These are phyloP conservation scores for Pichia pseudocactophila DNA, from an alignment of 805 yeast species.

Conservation along the genomic window DNA sequence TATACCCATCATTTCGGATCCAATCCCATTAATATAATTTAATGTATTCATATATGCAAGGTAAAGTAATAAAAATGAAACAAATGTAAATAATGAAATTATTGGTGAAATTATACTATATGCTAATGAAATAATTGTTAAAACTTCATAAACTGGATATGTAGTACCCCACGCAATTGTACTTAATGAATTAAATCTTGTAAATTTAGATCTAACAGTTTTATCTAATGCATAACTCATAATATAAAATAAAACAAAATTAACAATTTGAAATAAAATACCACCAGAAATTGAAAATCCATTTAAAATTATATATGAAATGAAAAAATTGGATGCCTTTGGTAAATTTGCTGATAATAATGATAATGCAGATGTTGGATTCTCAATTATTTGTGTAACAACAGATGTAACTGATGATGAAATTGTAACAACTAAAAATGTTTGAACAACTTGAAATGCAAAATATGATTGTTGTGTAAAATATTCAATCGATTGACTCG, in stretches of 20 bases:
- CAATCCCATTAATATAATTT: constrained; percentile 57
- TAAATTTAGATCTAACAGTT: constrained; percentile 61
- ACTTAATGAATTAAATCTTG: constrained; percentile 46
- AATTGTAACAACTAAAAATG: constrained; percentile 60
- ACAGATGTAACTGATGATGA: constrained; percentile 66
- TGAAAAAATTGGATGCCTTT: constrained; percentile 62
- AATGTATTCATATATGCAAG: constrained; percentile 73
- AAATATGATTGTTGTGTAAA: constrained; percentile 62
- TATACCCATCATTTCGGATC: constrained; percentile 68
- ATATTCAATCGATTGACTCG: constrained; percentile 49
- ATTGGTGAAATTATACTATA: constrained; percentile 75
- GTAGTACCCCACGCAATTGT: constrained; percentile 62
- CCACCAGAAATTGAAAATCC: constrained; percentile 61
- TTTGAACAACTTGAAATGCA: constrained; percentile 63
- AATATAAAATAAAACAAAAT: constrained; percentile 49
- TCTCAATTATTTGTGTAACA: constrained; percentile 49
- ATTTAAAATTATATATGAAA: constrained; percentile 59
- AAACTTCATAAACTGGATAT: constrained; percentile 67
- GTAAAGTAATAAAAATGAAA: constrained; percentile 64
- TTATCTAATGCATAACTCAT: constrained; percentile 48
- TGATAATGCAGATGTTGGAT: constrained; percentile 50
- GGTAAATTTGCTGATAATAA: constrained; percentile 63
- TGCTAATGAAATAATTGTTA: constrained; percentile 59
- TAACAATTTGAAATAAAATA: constrained; percentile 51
- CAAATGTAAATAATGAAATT: constrained; percentile 63